Evolutionary conservation across 352 stramenopile genomes (phyloP), one percentile per base, ranked within the genome.

Genomic region (Phytophthora chlamydospora): DNA sequence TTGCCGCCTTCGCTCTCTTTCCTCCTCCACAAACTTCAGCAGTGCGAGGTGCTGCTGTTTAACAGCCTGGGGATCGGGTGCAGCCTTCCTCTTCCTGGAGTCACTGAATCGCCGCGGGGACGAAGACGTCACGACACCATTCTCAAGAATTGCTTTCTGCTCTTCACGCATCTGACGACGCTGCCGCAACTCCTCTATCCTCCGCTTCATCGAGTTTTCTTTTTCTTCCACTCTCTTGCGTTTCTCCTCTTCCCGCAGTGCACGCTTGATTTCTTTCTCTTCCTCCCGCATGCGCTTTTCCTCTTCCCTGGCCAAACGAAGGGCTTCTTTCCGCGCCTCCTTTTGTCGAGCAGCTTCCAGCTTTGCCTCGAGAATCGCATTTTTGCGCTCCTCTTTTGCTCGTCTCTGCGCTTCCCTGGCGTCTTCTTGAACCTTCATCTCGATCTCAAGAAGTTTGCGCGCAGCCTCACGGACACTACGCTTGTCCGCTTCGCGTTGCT

Each of bases 401-500:
- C 75, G 73, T 17, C 74, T 71, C 43, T 89, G 79, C 9, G 74
- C 81, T 53, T 89, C 80, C 53, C 90, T 92, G 3, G 79, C 80
- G 54, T 89, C 79, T 69, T 90, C 80, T 66, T 91, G 80, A 9
- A 70, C 80, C 46, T 91, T 91, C 64, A 91, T 76, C 60, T 93
- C 83, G 38, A 90, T 89, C 42, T 93, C 80, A 12, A 93, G 44
- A 0, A 91, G 63, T 54, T 87, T 88, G 3, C 82, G 76, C 5
- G 84, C 82, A 27, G 79, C 79, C 53, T 93, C 79, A 19, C 84
- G 78, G 5, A 92, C 83, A 6, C 79, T 89, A 32, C 74, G 71
- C 50, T 85, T 89, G 61, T 90, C 83, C 27, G 80, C 83, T 59
- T 89, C 80, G 2, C 75, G 80, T 24, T 73, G 63, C 19, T 88